Conservation (phyloP, 2,329 filamentous ascomycete species). For the Penicillium palitans region DNA sequence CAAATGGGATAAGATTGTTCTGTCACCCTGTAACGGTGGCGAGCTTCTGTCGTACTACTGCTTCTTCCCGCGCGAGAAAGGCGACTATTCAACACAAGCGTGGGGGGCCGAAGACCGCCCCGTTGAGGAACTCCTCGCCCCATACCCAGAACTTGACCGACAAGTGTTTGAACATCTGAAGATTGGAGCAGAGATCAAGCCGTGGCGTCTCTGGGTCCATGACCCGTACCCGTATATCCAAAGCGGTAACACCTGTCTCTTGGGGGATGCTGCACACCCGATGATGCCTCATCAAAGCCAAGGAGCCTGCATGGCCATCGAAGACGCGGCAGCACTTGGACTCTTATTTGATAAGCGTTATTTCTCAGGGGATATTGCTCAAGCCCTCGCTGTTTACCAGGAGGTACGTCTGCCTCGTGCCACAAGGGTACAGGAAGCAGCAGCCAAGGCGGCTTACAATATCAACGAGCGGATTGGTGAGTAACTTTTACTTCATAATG, state of each 20-base stretch:
- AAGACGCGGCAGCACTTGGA: conserved; percentile 64
- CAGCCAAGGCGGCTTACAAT: conserved; percentile 60
- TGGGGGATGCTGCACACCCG: conserved; percentile 68
- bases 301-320: conserved; percentile 68
- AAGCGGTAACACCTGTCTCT: conserved; percentile 54
- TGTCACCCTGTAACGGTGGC: conserved; percentile 67
- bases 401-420: conserved; percentile 56
- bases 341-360: conserved; percentile 57
- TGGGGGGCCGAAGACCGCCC: conserved; percentile 58
- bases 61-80: conserved; percentile 63
- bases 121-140: conserved; percentile 60
- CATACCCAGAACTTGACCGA: conserved; percentile 61
- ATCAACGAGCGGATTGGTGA: conserved; percentile 63
- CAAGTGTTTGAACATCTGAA: conserved; percentile 59
- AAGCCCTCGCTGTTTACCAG: conserved; percentile 54
- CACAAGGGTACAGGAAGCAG: conserved; percentile 58
- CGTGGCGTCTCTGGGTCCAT: conserved; percentile 67
- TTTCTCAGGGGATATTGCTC: conserved; percentile 51
- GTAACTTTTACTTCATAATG: conserved; percentile 5
- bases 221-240: conserved; percentile 61
- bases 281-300: conserved; percentile 72
- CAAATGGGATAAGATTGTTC: conserved; percentile 68
- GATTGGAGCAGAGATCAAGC: conserved; percentile 63
- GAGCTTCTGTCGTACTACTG: conserved; percentile 68
- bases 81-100: conserved; percentile 61